A percentile compares a stretch with the other conserved stretches of the same genome.
These are phyloP conservation scores for Penicillium sp. DNA, from an alignment of 2,329 filamentous ascomycete genomes.

Conservation along the genomic window DNA sequence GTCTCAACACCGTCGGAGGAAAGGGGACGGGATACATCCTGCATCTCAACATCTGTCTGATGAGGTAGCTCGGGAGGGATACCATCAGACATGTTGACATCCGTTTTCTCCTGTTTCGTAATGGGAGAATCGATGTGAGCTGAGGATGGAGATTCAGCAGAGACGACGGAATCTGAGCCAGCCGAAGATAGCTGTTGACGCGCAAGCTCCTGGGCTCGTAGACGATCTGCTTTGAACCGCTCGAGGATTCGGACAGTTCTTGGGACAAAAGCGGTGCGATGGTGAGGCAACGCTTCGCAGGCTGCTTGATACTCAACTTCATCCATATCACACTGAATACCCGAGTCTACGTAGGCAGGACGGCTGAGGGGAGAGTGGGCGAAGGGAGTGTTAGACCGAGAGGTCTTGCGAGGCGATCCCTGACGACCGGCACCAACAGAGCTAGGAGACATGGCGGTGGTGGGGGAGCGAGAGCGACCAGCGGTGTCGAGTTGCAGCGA, in stretches of 20 bases:
- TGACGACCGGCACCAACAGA: slow-evolving; percentile 32
- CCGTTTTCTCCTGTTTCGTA: slow-evolving; percentile 7
- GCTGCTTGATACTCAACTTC: slow-evolving; percentile 35
- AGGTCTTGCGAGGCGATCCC: slow-evolving; percentile 36
- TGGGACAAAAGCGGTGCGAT: slow-evolving; percentile 42
- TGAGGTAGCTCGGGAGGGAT: slow-evolving; percentile 7
- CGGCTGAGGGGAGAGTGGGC: slow-evolving; percentile 32
- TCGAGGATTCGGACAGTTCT: slow-evolving; percentile 48
- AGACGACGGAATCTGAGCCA: slow-evolving; percentile 21
- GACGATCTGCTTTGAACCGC: slow-evolving; percentile 47
- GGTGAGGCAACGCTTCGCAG: slow-evolving; percentile 21
- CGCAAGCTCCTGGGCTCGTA: slow-evolving; percentile 38
- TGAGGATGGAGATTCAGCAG: slow-evolving; percentile 23
- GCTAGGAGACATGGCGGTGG: slow-evolving; percentile 33
- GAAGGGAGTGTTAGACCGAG: slow-evolving; percentile 35
- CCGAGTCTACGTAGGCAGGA: slow-evolving; percentile 46
- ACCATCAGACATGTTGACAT: slow-evolving; percentile 11
- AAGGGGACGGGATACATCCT: slow-evolving; percentile 36
- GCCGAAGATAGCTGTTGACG: slow-evolving; percentile 27
- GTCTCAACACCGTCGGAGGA: background rate
- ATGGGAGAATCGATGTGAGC: slow-evolving; percentile 15
- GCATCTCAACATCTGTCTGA: slow-evolving; percentile 52
- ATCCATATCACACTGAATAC: slow-evolving; percentile 51
- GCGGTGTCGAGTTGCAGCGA: slow-evolving; percentile 37
- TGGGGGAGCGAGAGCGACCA: slow-evolving; percentile 43